A percentile compares a stretch with the other conserved stretches of the same genome.
These are phyloP conservation scores for Naematelia encephala DNA, from an alignment of 768 basidiomycete genomes.

Conservation along the genomic window DNA sequence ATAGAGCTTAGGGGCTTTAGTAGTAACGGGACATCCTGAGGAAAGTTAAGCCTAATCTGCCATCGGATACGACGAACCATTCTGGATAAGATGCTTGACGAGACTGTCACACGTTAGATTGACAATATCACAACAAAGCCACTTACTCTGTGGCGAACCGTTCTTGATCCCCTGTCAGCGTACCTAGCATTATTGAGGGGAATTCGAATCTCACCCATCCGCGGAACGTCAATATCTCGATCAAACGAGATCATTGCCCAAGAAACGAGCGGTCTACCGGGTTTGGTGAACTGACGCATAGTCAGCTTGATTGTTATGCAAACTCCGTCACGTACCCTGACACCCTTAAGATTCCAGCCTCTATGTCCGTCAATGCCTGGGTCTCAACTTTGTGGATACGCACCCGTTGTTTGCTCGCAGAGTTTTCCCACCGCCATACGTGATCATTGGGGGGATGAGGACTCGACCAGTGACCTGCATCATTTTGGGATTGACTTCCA, in stretches of 20 bases:
- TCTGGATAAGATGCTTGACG: no score
- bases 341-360: constrained; percentile 44
- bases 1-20: no score
- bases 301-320: not conserved
- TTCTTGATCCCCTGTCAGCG: no score
- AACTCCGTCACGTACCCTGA: constrained; percentile 25
- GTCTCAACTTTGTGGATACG: no score
- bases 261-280: constrained; percentile 29
- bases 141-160: no score
- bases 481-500: constrained; percentile 37
- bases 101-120: no score
- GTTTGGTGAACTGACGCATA: constrained; percentile 12
- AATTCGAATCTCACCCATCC: constrained; percentile 34
- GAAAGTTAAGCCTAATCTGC: no score
- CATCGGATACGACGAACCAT: no score
- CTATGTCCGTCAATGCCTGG: no score
- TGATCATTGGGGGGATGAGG: constrained; percentile 35
- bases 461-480: constrained; percentile 43
- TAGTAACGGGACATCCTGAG: no score
- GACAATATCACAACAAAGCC: no score
- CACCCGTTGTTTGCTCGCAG: constrained; percentile 28
- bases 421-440: constrained; percentile 37
- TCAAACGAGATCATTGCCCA: constrained; percentile 45
- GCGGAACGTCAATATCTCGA: constrained; percentile 8
- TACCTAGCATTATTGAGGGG: no score